Percentiles rank a stretch among this genome's conserved stretches.
Conservation (phyloP, 176 grass and related monocot genomes). For the Hordeum vulgare region DNA sequence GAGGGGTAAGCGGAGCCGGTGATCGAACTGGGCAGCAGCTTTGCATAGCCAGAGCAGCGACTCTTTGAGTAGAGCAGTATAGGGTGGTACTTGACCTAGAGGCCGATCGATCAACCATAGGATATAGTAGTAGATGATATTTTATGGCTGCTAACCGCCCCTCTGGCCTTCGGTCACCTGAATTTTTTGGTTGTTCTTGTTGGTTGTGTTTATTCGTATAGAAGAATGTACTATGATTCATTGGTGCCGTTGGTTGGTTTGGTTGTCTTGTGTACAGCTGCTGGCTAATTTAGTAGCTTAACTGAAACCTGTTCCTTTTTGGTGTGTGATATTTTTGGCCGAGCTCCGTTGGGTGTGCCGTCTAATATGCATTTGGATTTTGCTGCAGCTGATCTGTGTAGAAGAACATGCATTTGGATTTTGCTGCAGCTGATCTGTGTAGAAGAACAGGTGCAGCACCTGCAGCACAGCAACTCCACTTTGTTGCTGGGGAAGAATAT, state of each 20-base stretch:
- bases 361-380: background rate
- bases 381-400: background rate
- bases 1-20: background rate
- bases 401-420: too few relatives aligned
- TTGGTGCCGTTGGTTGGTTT: constrained; percentile 2
- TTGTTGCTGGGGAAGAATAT: too few relatives aligned
- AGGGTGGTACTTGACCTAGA: background rate
- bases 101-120: background rate
- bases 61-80: background rate
- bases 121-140: background rate
- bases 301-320: background rate
- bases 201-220: constrained; percentile 29
- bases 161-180: background rate
- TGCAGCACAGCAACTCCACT: too few relatives aligned
- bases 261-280: constrained; percentile 27
- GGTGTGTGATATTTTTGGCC: background rate
- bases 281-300: background rate
- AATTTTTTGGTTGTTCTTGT: background rate
- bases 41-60: background rate
- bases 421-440: too few relatives aligned
- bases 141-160: background rate
- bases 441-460: too few relatives aligned
- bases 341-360: too few relatives aligned
- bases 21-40: background rate
- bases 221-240: constrained; percentile 38